A percentile compares a stretch with the other conserved stretches of the same genome.
Conservation (phyloP, 1,284 basidiomycete genomes). For the Trichosporon sp. region DNA sequence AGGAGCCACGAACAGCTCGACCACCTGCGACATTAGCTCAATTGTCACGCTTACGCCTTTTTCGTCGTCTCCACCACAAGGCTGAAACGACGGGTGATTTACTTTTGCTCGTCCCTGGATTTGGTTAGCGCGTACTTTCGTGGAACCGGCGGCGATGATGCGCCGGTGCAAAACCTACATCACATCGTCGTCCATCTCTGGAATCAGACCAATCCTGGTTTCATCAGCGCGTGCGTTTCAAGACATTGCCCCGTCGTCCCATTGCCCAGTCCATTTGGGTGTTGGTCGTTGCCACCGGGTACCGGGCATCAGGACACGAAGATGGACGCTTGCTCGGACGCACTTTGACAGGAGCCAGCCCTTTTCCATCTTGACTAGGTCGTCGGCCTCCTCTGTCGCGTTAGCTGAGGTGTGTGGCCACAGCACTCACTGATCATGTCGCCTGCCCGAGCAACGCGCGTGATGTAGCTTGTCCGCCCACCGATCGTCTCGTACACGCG, state of each 20-base stretch:
- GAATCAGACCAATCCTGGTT: slow-evolving; percentile 56
- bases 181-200: slow-evolving; percentile 77
- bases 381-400: slow-evolving; percentile 53
- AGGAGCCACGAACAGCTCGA: slow-evolving; percentile 67
- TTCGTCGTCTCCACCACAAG: too few species aligned
- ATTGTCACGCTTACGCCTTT: background rate
- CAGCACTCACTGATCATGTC: slow-evolving; percentile 54
- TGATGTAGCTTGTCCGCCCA: slow-evolving; percentile 69
- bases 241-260: background rate
- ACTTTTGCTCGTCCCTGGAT: slow-evolving; percentile 63
- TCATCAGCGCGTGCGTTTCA: background rate
- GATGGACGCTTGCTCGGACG: too few species aligned
- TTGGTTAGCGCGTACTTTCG: too few species aligned
- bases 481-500: slow-evolving; percentile 62
- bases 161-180: slow-evolving; percentile 51
- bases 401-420: background rate
- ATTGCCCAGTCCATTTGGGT: too few species aligned
- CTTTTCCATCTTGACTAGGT: slow-evolving; percentile 65
- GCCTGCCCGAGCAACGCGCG: slow-evolving; percentile 56
- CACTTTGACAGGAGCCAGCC: slow-evolving; percentile 62
- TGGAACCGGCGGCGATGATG: too few species aligned
- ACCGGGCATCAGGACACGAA: too few species aligned
- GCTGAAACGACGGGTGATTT: slow-evolving; percentile 48
- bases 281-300: too few species aligned
- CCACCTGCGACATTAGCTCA: slow-evolving; percentile 11